phyloP scores from a whole-genome alignment of 805 yeast species.

The Wickerhamomyces sydowiorum region DNA sequence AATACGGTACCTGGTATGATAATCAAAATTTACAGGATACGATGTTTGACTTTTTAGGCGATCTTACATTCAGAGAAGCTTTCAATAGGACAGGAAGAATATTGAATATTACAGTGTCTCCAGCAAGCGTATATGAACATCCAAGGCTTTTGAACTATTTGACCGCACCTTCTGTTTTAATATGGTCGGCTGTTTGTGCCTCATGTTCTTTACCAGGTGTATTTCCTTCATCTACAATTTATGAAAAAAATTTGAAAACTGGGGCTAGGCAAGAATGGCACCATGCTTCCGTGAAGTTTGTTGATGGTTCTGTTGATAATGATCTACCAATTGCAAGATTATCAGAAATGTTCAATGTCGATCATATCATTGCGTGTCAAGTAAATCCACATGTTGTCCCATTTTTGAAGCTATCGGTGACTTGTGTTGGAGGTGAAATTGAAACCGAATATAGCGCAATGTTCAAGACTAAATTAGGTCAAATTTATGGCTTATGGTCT shows the following conservation, averaged over 20 bases:
- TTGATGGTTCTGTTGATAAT: constrained; percentile 94
- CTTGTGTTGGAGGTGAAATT: constrained; percentile 63
- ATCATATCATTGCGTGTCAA: constrained; percentile 95
- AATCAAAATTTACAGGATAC: constrained; percentile 64
- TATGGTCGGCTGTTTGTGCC: constrained; percentile 89
- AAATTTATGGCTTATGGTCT: constrained; percentile 51
- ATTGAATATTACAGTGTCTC: constrained; percentile 90
- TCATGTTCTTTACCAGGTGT: constrained; percentile 93
- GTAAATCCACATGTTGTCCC: constrained; percentile 97
- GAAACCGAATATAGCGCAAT: constrained; percentile 55
- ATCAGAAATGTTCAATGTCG: constrained; percentile 95
- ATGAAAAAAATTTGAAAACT: constrained; percentile 74
- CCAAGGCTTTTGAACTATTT: constrained; percentile 75
- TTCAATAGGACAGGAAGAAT: constrained; percentile 90
- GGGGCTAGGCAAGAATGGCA: constrained; percentile 81
- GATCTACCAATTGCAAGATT: constrained; percentile 88
- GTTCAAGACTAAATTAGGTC: constrained; percentile 45
- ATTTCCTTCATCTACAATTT: constrained; percentile 79
- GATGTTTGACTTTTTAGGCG: constrained; percentile 76
- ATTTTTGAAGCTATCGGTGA: constrained; percentile 59
- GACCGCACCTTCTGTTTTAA: constrained; percentile 75
- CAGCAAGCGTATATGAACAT: constrained; percentile 87
- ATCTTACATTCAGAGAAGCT: constrained; percentile 89
- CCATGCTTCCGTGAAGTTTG: constrained; percentile 66
- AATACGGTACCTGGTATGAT: constrained; percentile 88